These are phyloP conservation scores for Chytridiales sp. DNA, from an alignment of 371 early-diverging fungal genomes.

Conservation along the genomic window DNA sequence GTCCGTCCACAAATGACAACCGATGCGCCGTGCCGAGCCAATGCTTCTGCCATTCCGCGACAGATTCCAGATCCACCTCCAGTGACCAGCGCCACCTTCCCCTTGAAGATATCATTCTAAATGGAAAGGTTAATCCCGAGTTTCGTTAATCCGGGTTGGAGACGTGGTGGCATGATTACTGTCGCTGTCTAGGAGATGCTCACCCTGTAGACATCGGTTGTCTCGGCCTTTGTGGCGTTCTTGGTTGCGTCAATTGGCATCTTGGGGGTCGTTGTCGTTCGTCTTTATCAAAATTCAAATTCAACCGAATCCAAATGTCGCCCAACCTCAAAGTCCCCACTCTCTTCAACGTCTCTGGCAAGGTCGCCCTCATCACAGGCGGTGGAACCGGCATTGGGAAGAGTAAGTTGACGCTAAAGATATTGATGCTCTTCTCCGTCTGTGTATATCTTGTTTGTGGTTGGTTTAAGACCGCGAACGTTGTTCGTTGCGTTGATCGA, in stretches of 20 bases:
- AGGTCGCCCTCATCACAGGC: slow-evolving; percentile 90
- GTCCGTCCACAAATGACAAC: slow-evolving; percentile 51
- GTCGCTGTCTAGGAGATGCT: background rate
- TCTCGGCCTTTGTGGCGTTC: slow-evolving; percentile 9
- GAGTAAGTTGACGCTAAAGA: slow-evolving; percentile 30
- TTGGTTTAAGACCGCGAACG: too few relatives aligned
- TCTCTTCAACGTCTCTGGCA: slow-evolving; percentile 79
- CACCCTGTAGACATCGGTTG: slow-evolving; percentile 8
- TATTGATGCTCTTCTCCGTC: too few relatives aligned
- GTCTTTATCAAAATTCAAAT: too few relatives aligned
- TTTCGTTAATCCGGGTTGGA: too few relatives aligned
- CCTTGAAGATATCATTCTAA: slow-evolving; percentile 41
- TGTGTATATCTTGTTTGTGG: too few relatives aligned
- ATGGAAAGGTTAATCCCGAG: too few relatives aligned
- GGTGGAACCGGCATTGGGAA: slow-evolving; percentile 64
- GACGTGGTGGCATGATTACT: too few relatives aligned
- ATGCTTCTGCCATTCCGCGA: slow-evolving; percentile 75
- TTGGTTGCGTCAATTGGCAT: slow-evolving; percentile 18
- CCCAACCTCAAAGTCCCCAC: slow-evolving; percentile 51
- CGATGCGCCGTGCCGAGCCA: slow-evolving; percentile 68
- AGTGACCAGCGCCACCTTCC: slow-evolving; percentile 63
- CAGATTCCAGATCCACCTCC: slow-evolving; percentile 76
- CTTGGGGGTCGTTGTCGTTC: too few relatives aligned
- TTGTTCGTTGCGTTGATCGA: too few relatives aligned
- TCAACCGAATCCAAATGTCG: slow-evolving; percentile 20